Percentiles rank a stretch among this genome's conserved stretches.
phyloP scores from a whole-genome alignment of 768 basidiomycete species.

The Rubroboletus pulcherrimus region DNA sequence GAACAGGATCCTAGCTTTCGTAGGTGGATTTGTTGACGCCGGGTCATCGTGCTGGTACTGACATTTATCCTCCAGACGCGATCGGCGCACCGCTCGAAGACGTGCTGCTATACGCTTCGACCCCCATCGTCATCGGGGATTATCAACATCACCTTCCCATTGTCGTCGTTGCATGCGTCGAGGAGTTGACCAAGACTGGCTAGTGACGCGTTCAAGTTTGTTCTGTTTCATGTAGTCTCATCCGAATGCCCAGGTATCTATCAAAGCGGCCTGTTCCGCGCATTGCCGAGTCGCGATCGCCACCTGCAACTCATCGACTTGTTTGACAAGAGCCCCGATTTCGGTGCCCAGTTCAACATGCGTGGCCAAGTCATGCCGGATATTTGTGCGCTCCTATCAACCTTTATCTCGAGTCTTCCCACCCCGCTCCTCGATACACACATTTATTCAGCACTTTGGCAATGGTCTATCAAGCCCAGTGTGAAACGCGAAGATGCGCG shows the following conservation, averaged over 20 bases:
- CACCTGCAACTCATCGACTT: conserved; percentile 37
- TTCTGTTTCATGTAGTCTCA: background rate
- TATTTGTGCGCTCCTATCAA: conserved; percentile 43
- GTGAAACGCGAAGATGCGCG: conserved; percentile 32
- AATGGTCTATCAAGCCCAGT: conserved; percentile 43
- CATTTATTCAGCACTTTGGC: conserved; percentile 41
- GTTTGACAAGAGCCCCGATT: conserved; percentile 33
- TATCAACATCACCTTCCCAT: conserved; percentile 37
- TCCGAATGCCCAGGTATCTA: conserved; percentile 35
- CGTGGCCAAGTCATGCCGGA: conserved; percentile 39
- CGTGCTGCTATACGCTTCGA: conserved; percentile 31
- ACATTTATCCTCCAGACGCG: conserved; percentile 23
- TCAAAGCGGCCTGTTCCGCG: conserved; percentile 40
- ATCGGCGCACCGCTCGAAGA: conserved; percentile 37
- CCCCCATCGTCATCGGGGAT: conserved; percentile 33
- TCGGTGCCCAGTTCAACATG: conserved; percentile 26
- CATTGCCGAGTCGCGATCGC: conserved; percentile 38
- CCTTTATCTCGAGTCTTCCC: conserved; percentile 47
- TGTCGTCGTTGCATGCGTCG: conserved; percentile 40
- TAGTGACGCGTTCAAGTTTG: background rate
- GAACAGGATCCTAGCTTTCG: conserved; percentile 25
- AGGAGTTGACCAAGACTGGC: conserved; percentile 47
- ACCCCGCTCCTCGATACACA: conserved; percentile 41
- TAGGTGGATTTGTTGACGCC: conserved; percentile 11
- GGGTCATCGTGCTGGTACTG: background rate